Base-by-base conservation (phyloP, 805 yeast genomes). In the Starmerella apicola region DNA sequence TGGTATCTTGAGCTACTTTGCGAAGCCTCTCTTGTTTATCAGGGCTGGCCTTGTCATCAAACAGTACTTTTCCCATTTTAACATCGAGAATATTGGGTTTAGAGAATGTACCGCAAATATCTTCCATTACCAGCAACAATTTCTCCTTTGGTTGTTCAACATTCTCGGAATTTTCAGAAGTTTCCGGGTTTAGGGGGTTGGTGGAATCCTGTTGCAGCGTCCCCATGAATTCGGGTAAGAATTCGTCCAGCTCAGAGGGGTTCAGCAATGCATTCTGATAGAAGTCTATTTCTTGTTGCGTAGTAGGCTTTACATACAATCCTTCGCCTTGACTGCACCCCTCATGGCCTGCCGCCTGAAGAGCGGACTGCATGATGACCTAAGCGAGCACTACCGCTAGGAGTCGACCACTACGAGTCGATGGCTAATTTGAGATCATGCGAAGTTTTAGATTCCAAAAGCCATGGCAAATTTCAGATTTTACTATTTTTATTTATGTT, bases 341-440 rank as follows among this genome's bases (percentile, higher is more conserved):
- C 5, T 68, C 81, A 53, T 88, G 98, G 5, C 98, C 98, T 0
- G 96, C 97, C 3, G 91, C 97, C 59, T 76, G 80, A 53, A 81
- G 30, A 17, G 45, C 45, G 19, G 36, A 33, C 18, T 22, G 36
- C 44, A 43, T 39, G n/a, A n/a, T n/a, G n/a, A n/a, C n/a, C n/a
- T n/a, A n/a, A n/a, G n/a, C n/a, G n/a, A n/a, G n/a, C n/a, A n/a
- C n/a, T n/a, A n/a, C n/a, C n/a, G n/a, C n/a, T n/a, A n/a, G n/a
- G n/a, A n/a, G n/a, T n/a, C n/a, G n/a, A n/a, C n/a, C n/a, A n/a
- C n/a, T n/a, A n/a, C n/a, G n/a, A n/a, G n/a, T n/a, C n/a, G n/a
- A n/a, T n/a, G n/a, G n/a, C n/a, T n/a, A n/a, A n/a, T n/a, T n/a
- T n/a, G n/a, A n/a, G n/a, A n/a, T n/a, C n/a, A n/a, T n/a, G n/a